Evolutionary conservation across 2,329 filamentous ascomycete genomes (phyloP), one percentile per base, ranked within the genome.

Genomic region (Sarocladium strictum): DNA sequence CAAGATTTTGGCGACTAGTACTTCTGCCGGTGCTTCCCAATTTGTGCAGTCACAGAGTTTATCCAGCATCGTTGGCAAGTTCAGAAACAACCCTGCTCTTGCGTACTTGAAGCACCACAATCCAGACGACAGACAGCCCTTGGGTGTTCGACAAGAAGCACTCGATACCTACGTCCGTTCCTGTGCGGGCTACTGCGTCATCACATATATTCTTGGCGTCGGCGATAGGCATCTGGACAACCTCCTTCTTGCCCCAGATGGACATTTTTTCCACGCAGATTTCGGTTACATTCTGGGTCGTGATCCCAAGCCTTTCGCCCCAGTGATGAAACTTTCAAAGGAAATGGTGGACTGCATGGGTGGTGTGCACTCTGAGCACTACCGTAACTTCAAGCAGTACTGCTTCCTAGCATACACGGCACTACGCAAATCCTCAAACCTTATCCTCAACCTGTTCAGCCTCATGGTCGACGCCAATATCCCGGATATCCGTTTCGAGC

Each of bases 291-390:
- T 99, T 58, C 86, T 99, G 1, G 94, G 94, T 17, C 89, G 94
- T 38, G 94, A 99, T 62, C 94, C 94, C 0, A 99, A 99, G 66
- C 94, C 94, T 0, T 97, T 99, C 66, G 93, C 94, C 0, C 94
- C 94, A 0, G 85, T 93, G 53, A 96, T 99, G 86, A 99, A 99
- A 70, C 83, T 99, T 9, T 93, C 88, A 65, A 93, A 92, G 62
- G 93, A 99, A 66, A 99, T 99, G 94, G 90, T 97, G 3, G 94
- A 99, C 64, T 94, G 92, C 58, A 97, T 99, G 90, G 95, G 95
- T 38, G 94, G 94, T 12, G 80, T 85, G 7, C 79, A 81, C 32
- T 90, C 88, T 3, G 83, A 89, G 21, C 86, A 95, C 58, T 99
- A 96, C 69, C 78, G 86, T 41, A 83, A 87, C 53, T 99, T 99